Base-by-base conservation (phyloP, 768 basidiomycete genomes). In the Tulasnella sp. region DNA sequence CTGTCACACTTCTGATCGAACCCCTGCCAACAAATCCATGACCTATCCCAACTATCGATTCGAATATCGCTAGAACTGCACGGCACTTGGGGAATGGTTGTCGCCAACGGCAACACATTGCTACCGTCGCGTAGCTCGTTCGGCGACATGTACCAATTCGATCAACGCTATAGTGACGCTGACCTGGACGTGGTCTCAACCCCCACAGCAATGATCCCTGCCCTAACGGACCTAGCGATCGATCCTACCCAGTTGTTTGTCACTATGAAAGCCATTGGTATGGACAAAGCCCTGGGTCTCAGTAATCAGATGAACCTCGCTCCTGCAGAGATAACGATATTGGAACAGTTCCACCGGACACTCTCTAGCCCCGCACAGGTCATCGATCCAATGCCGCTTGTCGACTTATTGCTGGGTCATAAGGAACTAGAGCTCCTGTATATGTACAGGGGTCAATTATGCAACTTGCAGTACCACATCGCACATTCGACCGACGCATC, bases 381-480 rank as follows among this genome's bases (percentile, higher is more conserved):
- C 26, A 26, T 59, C 29, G 30, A 59, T 5, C 32, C 50, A 19
- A 44, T 23, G 15, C 47, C 49, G 17, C 34, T 50, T 23, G 49
- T 49, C 48, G 27, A 49, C 34, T 19, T 32, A 13, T 26, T 19
- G 32, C 56, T 21, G 21, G 17, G 48, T 49, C 56, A 59, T 5
- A 24, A 42, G 10, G 26, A 59, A 23, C 32, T 59, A 21, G 47
- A 59, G 38, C 29, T 59, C 7, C 47, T 59, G 3, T 32, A 59
- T 19, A n/a, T 41, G 21, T 61, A 53, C 52, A 26, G 34, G n/a
- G 27, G 42, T 41, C 21, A 51, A 3, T 10, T 53, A 38, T 61
- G 50, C 29, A 38, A 61, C 27, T 17, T 54, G 23, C 59, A 61
- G 24, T 61, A 60, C 51, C 50, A 60, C 58, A 51, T 60, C 29